A percentile compares a stretch with the other conserved stretches of the same genome.
These are phyloP conservation scores for Cercis canadensis DNA, from an alignment of 306 rosid species.

Conservation along the genomic window DNA sequence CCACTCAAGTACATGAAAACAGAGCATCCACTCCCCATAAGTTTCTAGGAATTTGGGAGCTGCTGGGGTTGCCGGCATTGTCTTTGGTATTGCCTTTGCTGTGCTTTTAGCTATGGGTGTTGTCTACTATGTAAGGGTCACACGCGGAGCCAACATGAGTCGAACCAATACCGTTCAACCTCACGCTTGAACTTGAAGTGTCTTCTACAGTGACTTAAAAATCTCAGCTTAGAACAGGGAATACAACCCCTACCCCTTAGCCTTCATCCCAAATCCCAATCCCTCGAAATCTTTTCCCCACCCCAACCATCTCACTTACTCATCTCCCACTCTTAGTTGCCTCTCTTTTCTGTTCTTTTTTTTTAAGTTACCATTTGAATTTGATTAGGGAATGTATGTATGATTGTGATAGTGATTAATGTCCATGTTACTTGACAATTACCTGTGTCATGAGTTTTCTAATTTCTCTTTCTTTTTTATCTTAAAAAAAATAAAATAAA, in stretches of 20 bases:
- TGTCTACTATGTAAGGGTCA: slow-evolving; percentile 55
- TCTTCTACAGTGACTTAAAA: background rate
- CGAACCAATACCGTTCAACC: slow-evolving; percentile 54
- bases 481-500: background rate
- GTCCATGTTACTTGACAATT: slow-evolving; percentile 7
- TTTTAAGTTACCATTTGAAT: background rate
- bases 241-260: too few species aligned
- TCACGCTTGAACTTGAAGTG: slow-evolving; percentile 43
- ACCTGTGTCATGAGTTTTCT: slow-evolving; percentile 5
- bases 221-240: slow-evolving; percentile 2
- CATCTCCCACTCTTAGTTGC: too few species aligned
- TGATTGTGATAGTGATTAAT: slow-evolving; percentile 14
- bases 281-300: too few species aligned
- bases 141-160: slow-evolving; percentile 59
- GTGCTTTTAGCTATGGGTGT: slow-evolving; percentile 71
- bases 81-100: slow-evolving; percentile 62
- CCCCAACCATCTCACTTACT: too few species aligned
- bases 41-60: slow-evolving; percentile 47
- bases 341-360: background rate
- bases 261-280: too few species aligned
- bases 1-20: slow-evolving; percentile 59
- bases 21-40: slow-evolving; percentile 36
- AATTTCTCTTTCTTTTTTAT: background rate
- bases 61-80: slow-evolving; percentile 62
- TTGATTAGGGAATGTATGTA: slow-evolving; percentile 39